phyloP scores from a whole-genome alignment of 148 eudicot species.

The Rhododendron williamsianum region DNA sequence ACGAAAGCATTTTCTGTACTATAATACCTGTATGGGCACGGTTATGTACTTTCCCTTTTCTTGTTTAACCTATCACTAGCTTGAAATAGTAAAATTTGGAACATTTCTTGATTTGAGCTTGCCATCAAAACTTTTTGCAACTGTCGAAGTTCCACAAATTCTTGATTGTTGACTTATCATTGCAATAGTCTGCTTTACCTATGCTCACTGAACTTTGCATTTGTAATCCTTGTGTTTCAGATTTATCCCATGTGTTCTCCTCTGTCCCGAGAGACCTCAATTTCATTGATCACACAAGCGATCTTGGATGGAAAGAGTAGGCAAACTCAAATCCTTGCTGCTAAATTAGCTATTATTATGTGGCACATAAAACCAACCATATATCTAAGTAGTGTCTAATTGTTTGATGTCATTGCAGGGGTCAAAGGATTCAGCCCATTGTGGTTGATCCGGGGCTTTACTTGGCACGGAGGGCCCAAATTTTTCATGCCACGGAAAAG shows the following conservation, averaged over 20 bases:
- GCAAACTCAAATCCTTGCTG: constrained; percentile 27
- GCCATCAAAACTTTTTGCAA: neutral
- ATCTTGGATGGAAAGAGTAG: constrained; percentile 96
- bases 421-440: constrained; percentile 64
- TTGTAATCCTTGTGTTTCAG: constrained; percentile 31
- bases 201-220: constrained; percentile 13
- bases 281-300: constrained; percentile 90
- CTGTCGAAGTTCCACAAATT: neutral
- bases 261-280: constrained; percentile 69
- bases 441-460: constrained; percentile 91
- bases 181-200: neutral
- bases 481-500: constrained; percentile 74
- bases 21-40: neutral
- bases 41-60: neutral
- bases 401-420: constrained; percentile 32
- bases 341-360: neutral
- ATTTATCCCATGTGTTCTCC: constrained; percentile 74
- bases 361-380: neutral
- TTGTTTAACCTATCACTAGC: neutral
- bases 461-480: constrained; percentile 73
- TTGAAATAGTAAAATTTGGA: neutral
- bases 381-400: neutral
- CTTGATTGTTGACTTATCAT: neutral
- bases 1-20: neutral
- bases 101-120: neutral